These are phyloP conservation scores for Phialemoniopsis sp. DNA, from an alignment of 2,329 filamentous ascomycete species.

Conservation along the genomic window DNA sequence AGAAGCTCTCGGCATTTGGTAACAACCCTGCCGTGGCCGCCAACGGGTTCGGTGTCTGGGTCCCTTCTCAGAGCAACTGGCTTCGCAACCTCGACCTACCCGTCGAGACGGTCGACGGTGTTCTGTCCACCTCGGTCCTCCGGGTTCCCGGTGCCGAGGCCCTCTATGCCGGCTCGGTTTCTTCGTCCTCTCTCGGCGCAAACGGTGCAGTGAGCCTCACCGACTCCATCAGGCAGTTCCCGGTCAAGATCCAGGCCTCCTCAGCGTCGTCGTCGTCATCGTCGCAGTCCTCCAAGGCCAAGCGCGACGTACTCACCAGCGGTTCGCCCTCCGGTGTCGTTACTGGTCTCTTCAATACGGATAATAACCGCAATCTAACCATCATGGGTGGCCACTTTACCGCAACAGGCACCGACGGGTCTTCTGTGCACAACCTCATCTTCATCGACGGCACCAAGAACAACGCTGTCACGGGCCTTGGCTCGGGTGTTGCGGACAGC, in stretches of 20 bases:
- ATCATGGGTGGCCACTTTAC: conserved; percentile 85
- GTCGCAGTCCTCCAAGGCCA: conserved; percentile 31
- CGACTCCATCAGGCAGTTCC: conserved; percentile 48
- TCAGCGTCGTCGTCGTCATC: conserved; percentile 19
- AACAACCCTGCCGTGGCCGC: conserved; percentile 57
- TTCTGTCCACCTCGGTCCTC: conserved; percentile 66
- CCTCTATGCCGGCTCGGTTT: conserved; percentile 80
- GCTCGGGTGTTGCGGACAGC: conserved; percentile 59
- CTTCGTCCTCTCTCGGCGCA: conserved; percentile 68
- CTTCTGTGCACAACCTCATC: conserved; percentile 72
- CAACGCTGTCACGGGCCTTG: conserved; percentile 65
- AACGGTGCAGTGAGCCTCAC: conserved; percentile 68
- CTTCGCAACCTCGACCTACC: conserved; percentile 69
- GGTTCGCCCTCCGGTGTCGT: conserved; percentile 60
- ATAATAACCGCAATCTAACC: conserved; percentile 68
- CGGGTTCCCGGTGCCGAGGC: conserved; percentile 58
- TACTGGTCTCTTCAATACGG: conserved; percentile 70
- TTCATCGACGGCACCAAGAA: conserved; percentile 75
- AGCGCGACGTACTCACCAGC: conserved; percentile 38
- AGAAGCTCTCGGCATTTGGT: conserved; percentile 64
- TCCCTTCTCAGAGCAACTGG: conserved; percentile 83
- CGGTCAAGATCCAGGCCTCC: conserved; percentile 48
- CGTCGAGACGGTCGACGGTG: conserved; percentile 65
- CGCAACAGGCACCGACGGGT: conserved; percentile 63
- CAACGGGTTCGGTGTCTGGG: conserved; percentile 84